Evolutionary conservation across 805 yeast genomes (phyloP).

Genomic region (Yamadazyma sp.): DNA sequence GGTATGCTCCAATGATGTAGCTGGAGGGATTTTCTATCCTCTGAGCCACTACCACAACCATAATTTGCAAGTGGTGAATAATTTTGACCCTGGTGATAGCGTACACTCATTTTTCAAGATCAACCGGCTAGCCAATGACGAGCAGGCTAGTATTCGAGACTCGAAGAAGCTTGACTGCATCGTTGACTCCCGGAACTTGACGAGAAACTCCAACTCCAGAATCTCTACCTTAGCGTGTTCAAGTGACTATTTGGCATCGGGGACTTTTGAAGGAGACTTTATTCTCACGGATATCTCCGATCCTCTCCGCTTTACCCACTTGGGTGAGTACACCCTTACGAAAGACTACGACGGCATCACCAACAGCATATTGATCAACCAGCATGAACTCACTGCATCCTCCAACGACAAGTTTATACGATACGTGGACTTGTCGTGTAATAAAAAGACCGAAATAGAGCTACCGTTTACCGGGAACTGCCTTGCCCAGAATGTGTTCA

Average conservation of each 20-base stretch:
- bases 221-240: constrained; percentile 51
- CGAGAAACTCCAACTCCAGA: constrained; percentile 34
- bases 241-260: constrained; percentile 44
- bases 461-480: constrained; percentile 55
- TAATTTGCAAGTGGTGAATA: constrained; percentile 26
- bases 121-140: constrained; percentile 34
- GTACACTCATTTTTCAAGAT: constrained; percentile 35
- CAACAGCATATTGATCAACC: constrained; percentile 42
- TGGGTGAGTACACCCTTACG: constrained; percentile 42
- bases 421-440: constrained; percentile 34
- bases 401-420: constrained; percentile 51
- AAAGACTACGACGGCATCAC: constrained; percentile 49
- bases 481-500: constrained; percentile 40
- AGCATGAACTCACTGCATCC: constrained; percentile 40
- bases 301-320: constrained; percentile 17
- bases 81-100: constrained; percentile 26
- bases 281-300: constrained; percentile 36
- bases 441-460: constrained; percentile 12
- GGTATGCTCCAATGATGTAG: constrained; percentile 37
- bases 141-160: constrained; percentile 11
- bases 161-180: constrained; percentile 39
- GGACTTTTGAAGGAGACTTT: constrained; percentile 55
- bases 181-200: constrained; percentile 33
- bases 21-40: constrained; percentile 41
- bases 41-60: constrained; percentile 32